Base-by-base conservation (phyloP, 2,329 filamentous ascomycete species). In the Aureobasidium uvarum region DNA sequence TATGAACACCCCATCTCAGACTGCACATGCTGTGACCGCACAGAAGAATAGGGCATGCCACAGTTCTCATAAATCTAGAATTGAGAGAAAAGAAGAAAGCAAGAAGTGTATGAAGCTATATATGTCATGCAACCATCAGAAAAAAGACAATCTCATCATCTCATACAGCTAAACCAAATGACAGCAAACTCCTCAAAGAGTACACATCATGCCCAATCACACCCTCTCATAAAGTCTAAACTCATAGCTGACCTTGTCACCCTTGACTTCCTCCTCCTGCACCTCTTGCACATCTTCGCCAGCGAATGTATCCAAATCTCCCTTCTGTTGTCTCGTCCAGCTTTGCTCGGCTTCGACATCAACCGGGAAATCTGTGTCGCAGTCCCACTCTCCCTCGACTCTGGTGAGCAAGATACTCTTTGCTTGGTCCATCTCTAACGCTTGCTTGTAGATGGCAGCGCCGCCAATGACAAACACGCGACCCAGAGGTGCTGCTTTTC, bases 391-490 rank as follows among this genome's bases (percentile, higher is more conserved):
- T 3, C 78, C 79, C 69, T 83, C 73, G 41, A 96, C 84, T 68
- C 85, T 83, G 59, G 91, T 95, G 69, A 94, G 78, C 67, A 95
- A 76, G 64, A 95, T 83, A 46, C 87, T 79, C 71, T 80, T 83
- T 48, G 86, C 81, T 74, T 86, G 82, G 48, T 77, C 74, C 66
- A 86, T 71, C 70, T 78, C 74, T 73, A 98, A 80, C 16, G 91
- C 88, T 25, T 87, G 84, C 45, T 80, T 81, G 77, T 98, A 99
- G 69, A 98, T 88, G 78, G 92, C 89, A 65, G 87, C 90, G 5
- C 95, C 95, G 28, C 95, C 95, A 72, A 99, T 97, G 50, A 98
- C 85, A 76, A 93, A 98, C 3, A 92, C 83, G 70, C 85, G 84
- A 10, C 82, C 84, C 39, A 87, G 71, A 14, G 68, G 72, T 50